Evolutionary conservation across 2,329 filamentous ascomycete species (phyloP), one percentile per base, ranked within the genome.

Genomic region (Uncinocarpus reesii): DNA sequence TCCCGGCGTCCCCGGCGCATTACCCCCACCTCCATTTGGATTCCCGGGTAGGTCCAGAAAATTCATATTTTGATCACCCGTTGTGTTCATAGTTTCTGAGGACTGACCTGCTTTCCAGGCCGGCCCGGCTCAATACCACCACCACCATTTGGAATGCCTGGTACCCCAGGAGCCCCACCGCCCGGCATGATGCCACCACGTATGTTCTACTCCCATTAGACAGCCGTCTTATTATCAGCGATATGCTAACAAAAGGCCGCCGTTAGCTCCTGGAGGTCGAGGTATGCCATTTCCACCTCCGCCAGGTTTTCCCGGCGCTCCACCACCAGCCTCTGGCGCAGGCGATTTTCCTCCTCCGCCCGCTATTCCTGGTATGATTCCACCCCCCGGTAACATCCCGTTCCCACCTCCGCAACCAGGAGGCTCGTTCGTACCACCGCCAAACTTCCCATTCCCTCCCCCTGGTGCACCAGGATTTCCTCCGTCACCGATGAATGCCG

Each of bases 11-110:
- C 43, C 43, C 13, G 37, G 46, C 13, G 20, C 20, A n/a, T 32
- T 37, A 13, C 67, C 67, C 34, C 71, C 75, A 64, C 75, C 44
- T 73, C 76, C 56, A 67, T 84, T 81, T 61, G 74, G 70, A 51
- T 82, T 86, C 62, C 80, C 81, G 37, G 79, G 79, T 75, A 62
- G 58, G 66, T 58, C 24, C n/a, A 16, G n/a, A n/a, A n/a, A n/a
- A 16, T 18, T 10, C 32, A 29, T 7, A 24, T 13, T 7, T 24
- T 34, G 10, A n/a, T 3, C n/a, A 13, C 10, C 21, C 3, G 8
- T 16, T 10, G 36, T 37, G 8, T 49, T 8, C n/a, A n/a, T 28
- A 34, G 29, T 21, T 16, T 2, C 10, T 16, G 24, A 23, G 13
- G 21, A 24, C 35, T 49, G 50, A 53, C 29, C 21, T 37, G 18